A percentile compares a stretch with the other conserved stretches of the same genome.
Evolutionary conservation across 2,329 filamentous ascomycete genomes (phyloP).

Genomic region (Cladosporium sp.): DNA sequence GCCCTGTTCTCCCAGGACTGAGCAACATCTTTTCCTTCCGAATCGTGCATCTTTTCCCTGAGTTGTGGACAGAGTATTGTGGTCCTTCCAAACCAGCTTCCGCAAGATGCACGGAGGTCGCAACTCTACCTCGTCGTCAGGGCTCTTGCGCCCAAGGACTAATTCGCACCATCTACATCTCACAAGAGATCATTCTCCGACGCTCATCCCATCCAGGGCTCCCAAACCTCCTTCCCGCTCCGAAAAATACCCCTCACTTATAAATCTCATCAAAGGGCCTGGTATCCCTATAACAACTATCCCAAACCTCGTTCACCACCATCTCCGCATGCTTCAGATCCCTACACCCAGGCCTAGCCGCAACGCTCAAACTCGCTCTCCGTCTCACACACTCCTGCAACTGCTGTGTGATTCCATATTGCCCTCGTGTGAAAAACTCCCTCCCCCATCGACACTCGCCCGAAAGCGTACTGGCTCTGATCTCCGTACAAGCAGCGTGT

Average conservation of each 20-base stretch:
- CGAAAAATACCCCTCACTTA: conserved; percentile 46
- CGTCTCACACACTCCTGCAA: conserved; percentile 87
- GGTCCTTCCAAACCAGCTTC: no score
- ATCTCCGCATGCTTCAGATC: conserved; percentile 81
- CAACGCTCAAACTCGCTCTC: conserved; percentile 75
- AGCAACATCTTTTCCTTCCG: no score
- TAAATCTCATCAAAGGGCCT: conserved; percentile 97
- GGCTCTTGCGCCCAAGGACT: no score
- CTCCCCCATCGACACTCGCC: conserved; percentile 89
- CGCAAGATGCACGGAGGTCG: no score
- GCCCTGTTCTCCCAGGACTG: no score
- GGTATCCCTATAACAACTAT: conserved; percentile 91
- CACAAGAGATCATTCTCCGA: no score
- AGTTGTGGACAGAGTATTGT: no score
- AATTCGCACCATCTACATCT: no score
- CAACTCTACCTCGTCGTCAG: no score
- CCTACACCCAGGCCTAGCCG: conserved; percentile 72
- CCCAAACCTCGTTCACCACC: conserved; percentile 97
- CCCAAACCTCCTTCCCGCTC: not conserved
- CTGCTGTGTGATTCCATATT: conserved; percentile 87
- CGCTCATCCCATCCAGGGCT: not conserved
- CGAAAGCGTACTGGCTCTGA: conserved; percentile 85
- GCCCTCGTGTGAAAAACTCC: conserved; percentile 78
- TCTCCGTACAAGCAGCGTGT: conserved; percentile 95
- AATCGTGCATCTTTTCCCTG: no score